These are phyloP conservation scores for Metroxylon sagu DNA, from an alignment of 176 grass and related monocot species.

Conservation along the genomic window DNA sequence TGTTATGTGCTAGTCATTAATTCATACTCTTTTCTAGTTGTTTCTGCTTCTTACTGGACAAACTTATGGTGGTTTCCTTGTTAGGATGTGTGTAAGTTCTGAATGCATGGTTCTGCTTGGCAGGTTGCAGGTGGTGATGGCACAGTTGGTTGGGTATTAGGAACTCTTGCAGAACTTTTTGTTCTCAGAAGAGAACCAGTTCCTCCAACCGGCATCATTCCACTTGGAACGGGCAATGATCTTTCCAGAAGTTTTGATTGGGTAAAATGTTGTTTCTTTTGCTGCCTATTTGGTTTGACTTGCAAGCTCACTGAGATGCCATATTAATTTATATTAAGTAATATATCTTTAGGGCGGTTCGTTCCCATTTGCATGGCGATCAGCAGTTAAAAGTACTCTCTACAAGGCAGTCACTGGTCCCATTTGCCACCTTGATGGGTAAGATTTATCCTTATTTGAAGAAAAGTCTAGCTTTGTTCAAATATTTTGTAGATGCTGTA, in stretches of 20 bases:
- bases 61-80: no score
- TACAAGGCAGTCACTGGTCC: conserved; percentile 48
- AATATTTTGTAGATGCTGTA: no score
- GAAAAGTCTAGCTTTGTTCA: no score
- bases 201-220: conserved; percentile 94
- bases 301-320: conserved; percentile 13
- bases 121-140: conserved; percentile 98
- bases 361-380: conserved; percentile 91
- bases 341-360: conserved; percentile 61
- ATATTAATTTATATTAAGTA: conserved; percentile 8
- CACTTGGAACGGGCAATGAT: conserved; percentile 95
- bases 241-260: conserved; percentile 92
- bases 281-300: conserved; percentile 4
- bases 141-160: conserved; percentile 90
- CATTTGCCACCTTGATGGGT: conserved; percentile 72
- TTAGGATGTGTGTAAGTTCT: not conserved
- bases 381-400: conserved; percentile 69
- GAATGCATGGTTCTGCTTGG: conserved; percentile 18
- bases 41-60: no score
- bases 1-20: not conserved
- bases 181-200: conserved; percentile 62
- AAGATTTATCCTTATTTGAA: conserved; percentile 8
- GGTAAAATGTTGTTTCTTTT: conserved; percentile 43
- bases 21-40: no score
- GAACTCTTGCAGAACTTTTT: conserved; percentile 78